These are phyloP conservation scores for Scheffersomyces lignicola DNA, from an alignment of 1,139 yeast species.

Conservation along the genomic window DNA sequence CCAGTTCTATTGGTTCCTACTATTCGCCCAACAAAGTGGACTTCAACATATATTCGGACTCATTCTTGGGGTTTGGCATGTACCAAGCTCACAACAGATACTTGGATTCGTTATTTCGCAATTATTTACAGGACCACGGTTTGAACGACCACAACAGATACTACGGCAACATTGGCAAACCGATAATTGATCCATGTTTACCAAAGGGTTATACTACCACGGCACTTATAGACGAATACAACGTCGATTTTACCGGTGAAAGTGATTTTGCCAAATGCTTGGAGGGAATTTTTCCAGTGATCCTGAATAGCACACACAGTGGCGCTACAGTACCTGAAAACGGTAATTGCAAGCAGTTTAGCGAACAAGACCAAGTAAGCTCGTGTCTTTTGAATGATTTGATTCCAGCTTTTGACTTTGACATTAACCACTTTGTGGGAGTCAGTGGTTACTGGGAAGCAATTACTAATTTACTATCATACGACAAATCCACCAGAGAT, in stretches of 20 bases:
- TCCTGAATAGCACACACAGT: slow-evolving; percentile 36
- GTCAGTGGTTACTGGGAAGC: slow-evolving; percentile 86
- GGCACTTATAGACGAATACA: slow-evolving; percentile 21
- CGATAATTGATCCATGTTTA: slow-evolving; percentile 59
- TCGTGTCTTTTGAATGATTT: slow-evolving; percentile 54
- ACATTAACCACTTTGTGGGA: slow-evolving; percentile 67
- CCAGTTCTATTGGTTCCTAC: slow-evolving; percentile 9
- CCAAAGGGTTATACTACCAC: slow-evolving; percentile 46
- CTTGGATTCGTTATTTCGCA: slow-evolving; percentile 36
- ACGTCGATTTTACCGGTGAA: slow-evolving; percentile 51
- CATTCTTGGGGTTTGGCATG: slow-evolving; percentile 78
- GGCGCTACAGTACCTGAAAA: slow-evolving; percentile 16
- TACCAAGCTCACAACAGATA: slow-evolving; percentile 63
- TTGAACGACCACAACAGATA: slow-evolving; percentile 11
- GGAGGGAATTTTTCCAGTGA: slow-evolving; percentile 51
- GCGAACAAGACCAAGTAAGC: slow-evolving; percentile 31
- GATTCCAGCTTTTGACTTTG: slow-evolving; percentile 70
- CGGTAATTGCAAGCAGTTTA: slow-evolving; percentile 31
- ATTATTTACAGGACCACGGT: slow-evolving; percentile 17
- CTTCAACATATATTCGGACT: slow-evolving; percentile 64
- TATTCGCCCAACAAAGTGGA: slow-evolving; percentile 22
- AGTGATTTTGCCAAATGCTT: slow-evolving; percentile 62
- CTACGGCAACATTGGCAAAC: slow-evolving; percentile 19
- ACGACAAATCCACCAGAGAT: slow-evolving; percentile 15
- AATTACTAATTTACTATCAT: slow-evolving; percentile 45